Base-by-base conservation (phyloP, 768 basidiomycete genomes). In the Gelatoporia subvermispora region DNA sequence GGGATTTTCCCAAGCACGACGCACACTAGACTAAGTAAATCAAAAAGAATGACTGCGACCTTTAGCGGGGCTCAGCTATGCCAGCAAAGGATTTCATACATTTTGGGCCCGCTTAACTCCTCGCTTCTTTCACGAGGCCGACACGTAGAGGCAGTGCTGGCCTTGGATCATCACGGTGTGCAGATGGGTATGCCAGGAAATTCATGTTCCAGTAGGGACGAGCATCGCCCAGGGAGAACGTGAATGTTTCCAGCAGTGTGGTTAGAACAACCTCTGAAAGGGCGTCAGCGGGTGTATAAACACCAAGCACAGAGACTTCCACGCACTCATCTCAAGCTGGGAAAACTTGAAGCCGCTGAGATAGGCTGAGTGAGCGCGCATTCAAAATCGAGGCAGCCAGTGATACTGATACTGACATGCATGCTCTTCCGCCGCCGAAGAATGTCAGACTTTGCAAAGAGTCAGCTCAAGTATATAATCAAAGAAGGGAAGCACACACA, bases 341-440 rank as follows among this genome's bases (percentile, higher is more conserved):
- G 56, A 58, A 46, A 58, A 58, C 40, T 58, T 58, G 56, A 58
- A 58, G 9, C 56, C 56, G 28, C 56, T 58, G 45, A 5, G 10
- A 3, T 18, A 41, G 31, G 18, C 5, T 18, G 11, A 35, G 3
- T 5, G n/a, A 41, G 5, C 7, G 5, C 17, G 39, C 28, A 18
- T 18, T 16, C 16, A 25, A 28, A 4, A 31, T 31, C 8, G 24
- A n/a, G 21, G 13, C 22, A 11, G 1, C 40, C 15, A 28, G 16
- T 4, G 21, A 2, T 22, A 9, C 20, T 4, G 2, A 11, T 4
- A 55, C 56, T 17, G 34, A 59, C 60, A 61, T 57, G 56, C 60
- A 61, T 8, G 60, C 47, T 7, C 52, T 36, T 8, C 31, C 28
- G 10, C 60, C 60, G 3, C 60, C 58, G 9, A 52, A 28, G 51